Evolutionary conservation across 495 filamentous ascomycete species (phyloP).

Genomic region (Penicillium arizonense): DNA sequence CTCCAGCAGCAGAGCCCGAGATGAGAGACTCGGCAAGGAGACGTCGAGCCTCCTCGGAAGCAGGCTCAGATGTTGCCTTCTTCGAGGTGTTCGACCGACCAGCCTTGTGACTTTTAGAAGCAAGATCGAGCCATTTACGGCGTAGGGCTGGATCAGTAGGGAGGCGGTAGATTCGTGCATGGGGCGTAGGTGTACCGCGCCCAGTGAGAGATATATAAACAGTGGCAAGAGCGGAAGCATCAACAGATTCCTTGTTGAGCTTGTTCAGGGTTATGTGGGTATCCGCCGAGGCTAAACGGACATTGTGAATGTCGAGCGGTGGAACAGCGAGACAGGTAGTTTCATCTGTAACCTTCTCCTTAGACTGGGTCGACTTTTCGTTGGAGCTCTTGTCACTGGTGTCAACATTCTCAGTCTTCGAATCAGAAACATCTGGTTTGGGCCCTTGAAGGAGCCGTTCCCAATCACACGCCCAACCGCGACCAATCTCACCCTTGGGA

Average conservation of each 20-base stretch:
- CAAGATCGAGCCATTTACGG: constrained; percentile 51
- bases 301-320: constrained; percentile 34
- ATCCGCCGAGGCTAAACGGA: constrained; percentile 17
- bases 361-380: constrained; percentile 14
- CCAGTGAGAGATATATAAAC: constrained; percentile 56
- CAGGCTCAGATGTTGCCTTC: constrained; percentile 3
- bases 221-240: constrained; percentile 47
- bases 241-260: constrained; percentile 19
- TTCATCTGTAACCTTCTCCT: constrained; percentile 5
- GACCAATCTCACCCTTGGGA: constrained; percentile 76
- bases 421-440: neutral
- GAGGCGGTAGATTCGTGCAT: constrained; percentile 71
- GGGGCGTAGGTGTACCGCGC: constrained; percentile 59
- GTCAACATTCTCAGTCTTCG: neutral
- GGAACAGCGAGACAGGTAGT: constrained; percentile 6
- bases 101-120: constrained; percentile 16
- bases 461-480: constrained; percentile 88
- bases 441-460: constrained; percentile 54
- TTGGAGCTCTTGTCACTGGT: constrained; percentile 7
- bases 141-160: constrained; percentile 51
- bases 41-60: constrained; percentile 44
- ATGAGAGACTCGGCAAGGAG: constrained; percentile 55
- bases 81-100: constrained; percentile 5
- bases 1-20: constrained; percentile 20
- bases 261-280: constrained; percentile 22